These are phyloP conservation scores for Plectosphaerella cucumerina DNA, from an alignment of 2,329 filamentous ascomycete genomes.

Conservation along the genomic window DNA sequence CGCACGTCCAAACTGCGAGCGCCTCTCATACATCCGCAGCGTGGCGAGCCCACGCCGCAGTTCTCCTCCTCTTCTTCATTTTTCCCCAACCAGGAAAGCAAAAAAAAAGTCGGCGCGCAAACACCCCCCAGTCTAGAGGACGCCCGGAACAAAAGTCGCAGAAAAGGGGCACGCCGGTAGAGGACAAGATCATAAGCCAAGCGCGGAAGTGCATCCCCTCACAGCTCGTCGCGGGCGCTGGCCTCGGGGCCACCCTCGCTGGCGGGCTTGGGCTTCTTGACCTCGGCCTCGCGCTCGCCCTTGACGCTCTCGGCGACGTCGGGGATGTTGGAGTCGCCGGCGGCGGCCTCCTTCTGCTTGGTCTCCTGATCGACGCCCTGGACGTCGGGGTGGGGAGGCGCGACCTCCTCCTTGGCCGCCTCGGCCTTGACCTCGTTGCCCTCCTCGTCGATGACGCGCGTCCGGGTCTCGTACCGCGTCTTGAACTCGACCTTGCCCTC, in stretches of 20 bases:
- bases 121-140: too few relatives aligned
- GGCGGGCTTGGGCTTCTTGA: slow-evolving; percentile 54
- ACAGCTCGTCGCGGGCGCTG: slow-evolving; percentile 36
- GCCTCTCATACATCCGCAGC: too few relatives aligned
- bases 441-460: slow-evolving; percentile 71
- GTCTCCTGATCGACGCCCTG: slow-evolving; percentile 59
- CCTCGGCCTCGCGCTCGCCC: slow-evolving; percentile 54
- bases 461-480: slow-evolving; percentile 93
- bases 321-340: slow-evolving; percentile 34
- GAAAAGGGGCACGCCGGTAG: not conserved
- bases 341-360: slow-evolving; percentile 31
- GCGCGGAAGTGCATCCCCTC: slow-evolving; percentile 5
- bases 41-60: too few relatives aligned
- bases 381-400: slow-evolving; percentile 57
- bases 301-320: slow-evolving; percentile 46
- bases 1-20: too few relatives aligned
- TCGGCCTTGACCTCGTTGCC: slow-evolving; percentile 67
- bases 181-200: not conserved
- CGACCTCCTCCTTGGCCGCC: slow-evolving; percentile 29
- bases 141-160: not conserved
- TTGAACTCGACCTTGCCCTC: slow-evolving; percentile 94
- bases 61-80: too few relatives aligned
- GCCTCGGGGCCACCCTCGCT: slow-evolving; percentile 57
- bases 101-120: too few relatives aligned
- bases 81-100: too few relatives aligned